Base-by-base conservation (phyloP, 2,329 filamentous ascomycete species). In the Fusarium penzigii region DNA sequence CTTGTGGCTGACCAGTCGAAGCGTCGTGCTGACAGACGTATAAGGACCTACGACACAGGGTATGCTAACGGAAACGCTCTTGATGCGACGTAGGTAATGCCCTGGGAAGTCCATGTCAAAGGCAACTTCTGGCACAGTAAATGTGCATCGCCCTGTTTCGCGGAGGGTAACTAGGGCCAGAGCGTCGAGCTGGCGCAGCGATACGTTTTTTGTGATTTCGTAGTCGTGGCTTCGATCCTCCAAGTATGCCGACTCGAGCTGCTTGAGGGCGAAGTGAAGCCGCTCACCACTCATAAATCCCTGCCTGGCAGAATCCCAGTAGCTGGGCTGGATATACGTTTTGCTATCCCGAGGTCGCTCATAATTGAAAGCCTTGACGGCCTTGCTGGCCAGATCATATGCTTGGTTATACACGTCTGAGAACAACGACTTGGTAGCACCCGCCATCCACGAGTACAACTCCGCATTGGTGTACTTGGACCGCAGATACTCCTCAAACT, bases 71-170 rank as follows among this genome's bases (percentile, higher is more conserved):
- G 65, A 40, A 1, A 75, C 65, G 32, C 64, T 56, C 16, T 59
- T 62, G 50, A 75, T 70, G 6, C 70, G 66, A 1, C 73, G 68
- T 13, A 64, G 43, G 58, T 72, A 75, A 57, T 76, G 73, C 3
- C 72, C 72, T 1, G 74, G 72, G 51, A 65, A 73, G 61, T 73
- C 72, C 38, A 72, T 55, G 57, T 75, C 72, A 52, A 68, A 74
- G 6, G 70, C 36, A 6, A 54, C 32, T 56, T 76, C 72, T 7
- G 65, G 62, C 2, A 56, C 13, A 1, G 39, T 32, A 40, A 50
- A 39, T 5, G 2, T 17, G 8, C 25, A 13, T 10, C 20, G 34
- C 3, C 46, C 52, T 2, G 20, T 46, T 2, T 43, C 25, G 11
- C 48, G 52, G 7, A 55, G 50, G 0, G 4, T 12, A 1, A 53